Evolutionary conservation across 495 filamentous ascomycete genomes (phyloP).

Genomic region (Aspergillus avenaceus): DNA sequence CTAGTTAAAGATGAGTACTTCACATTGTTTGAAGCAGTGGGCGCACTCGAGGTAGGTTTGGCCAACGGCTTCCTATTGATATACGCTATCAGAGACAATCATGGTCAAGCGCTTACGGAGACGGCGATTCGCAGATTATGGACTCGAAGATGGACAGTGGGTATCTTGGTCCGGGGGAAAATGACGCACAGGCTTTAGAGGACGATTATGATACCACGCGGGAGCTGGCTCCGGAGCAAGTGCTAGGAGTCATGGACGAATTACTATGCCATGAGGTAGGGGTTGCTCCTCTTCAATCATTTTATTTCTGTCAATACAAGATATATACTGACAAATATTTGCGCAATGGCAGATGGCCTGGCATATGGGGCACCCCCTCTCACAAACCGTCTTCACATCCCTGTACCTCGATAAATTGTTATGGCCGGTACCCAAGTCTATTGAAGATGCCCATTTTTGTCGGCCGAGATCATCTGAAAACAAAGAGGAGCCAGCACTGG

Average conservation of each 20-base stretch:
- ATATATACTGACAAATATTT: constrained; percentile 18
- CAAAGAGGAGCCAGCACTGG: constrained; percentile 41
- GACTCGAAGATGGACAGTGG: constrained; percentile 98
- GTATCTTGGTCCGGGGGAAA: constrained; percentile 68
- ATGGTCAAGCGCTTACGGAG: constrained; percentile 5
- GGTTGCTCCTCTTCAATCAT: neutral
- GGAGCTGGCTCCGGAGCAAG: constrained; percentile 68
- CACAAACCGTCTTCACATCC: constrained; percentile 92
- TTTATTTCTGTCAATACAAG: neutral
- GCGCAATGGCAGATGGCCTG: constrained; percentile 72
- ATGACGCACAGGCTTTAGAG: constrained; percentile 55
- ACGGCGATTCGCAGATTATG: constrained; percentile 67
- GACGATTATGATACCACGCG: constrained; percentile 78
- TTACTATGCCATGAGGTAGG: constrained; percentile 81
- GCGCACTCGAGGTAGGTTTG: constrained; percentile 79
- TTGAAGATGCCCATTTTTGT: constrained; percentile 68
- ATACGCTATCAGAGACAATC: neutral
- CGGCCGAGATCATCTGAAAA: constrained; percentile 31
- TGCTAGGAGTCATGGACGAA: constrained; percentile 92
- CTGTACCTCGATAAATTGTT: constrained; percentile 85
- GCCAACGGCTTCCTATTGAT: neutral
- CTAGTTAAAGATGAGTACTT: constrained; percentile 93
- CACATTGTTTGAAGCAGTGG: constrained; percentile 89
- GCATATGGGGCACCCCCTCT: constrained; percentile 91
- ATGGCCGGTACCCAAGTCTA: constrained; percentile 58